These are phyloP conservation scores for Xylariales sp. DNA, from an alignment of 2,329 filamentous ascomycete genomes.

Conservation along the genomic window DNA sequence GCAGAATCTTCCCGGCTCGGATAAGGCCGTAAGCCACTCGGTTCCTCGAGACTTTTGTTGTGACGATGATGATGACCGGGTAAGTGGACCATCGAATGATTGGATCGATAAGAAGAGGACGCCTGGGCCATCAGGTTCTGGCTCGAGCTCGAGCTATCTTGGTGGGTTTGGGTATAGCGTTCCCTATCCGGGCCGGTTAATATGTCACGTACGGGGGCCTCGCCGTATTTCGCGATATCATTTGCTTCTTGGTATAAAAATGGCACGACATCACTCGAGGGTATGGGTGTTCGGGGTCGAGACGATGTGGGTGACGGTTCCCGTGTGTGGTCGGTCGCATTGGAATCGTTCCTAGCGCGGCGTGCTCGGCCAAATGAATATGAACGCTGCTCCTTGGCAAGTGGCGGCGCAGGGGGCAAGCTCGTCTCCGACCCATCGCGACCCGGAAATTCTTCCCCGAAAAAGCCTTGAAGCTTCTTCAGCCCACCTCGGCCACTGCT, in stretches of 20 bases:
- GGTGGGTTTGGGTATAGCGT: slow-evolving; percentile 66
- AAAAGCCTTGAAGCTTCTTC: slow-evolving; percentile 90
- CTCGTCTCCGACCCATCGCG: slow-evolving; percentile 80
- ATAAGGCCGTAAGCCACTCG: slow-evolving; percentile 74
- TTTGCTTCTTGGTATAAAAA: slow-evolving; percentile 92
- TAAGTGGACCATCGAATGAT: slow-evolving; percentile 71
- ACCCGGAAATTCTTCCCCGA: slow-evolving; percentile 87
- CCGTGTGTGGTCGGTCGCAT: slow-evolving; percentile 74
- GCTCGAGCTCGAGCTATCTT: slow-evolving; percentile 57
- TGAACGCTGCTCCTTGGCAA: slow-evolving; percentile 69
- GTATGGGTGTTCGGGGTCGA: slow-evolving; percentile 84
- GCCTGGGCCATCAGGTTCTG: slow-evolving; percentile 66
- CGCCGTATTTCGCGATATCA: slow-evolving; percentile 81
- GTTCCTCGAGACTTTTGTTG: slow-evolving; percentile 76
- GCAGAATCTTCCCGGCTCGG: slow-evolving; percentile 80
- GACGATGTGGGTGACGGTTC: slow-evolving; percentile 81
- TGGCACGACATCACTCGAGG: slow-evolving; percentile 94
- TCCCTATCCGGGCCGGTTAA: slow-evolving; percentile 77
- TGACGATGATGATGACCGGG: slow-evolving; percentile 74
- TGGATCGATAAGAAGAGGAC: slow-evolving; percentile 71
- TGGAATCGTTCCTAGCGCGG: slow-evolving; percentile 85
- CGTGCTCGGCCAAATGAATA: slow-evolving; percentile 71
- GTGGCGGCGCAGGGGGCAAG: slow-evolving; percentile 61
- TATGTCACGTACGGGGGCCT: slow-evolving; percentile 78
- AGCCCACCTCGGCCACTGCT: slow-evolving; percentile 77